Evolutionary conservation across 164 flowering plant species (phyloP).

Genomic region (Vitis cinerea): DNA sequence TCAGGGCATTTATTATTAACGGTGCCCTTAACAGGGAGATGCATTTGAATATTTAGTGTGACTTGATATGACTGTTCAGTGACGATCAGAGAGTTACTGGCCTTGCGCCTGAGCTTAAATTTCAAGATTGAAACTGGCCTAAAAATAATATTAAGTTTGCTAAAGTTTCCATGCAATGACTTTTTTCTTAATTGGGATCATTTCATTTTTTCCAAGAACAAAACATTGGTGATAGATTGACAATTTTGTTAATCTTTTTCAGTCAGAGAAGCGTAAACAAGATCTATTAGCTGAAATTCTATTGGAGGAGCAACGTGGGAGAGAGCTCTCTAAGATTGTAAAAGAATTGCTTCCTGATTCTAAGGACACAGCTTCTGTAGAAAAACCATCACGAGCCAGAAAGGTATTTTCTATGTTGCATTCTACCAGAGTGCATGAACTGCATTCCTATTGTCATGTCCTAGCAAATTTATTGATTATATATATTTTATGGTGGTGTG

Average conservation of each 20-base stretch:
- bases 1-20: too few species aligned
- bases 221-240: too few species aligned
- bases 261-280: constrained; percentile 81
- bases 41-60: too few species aligned
- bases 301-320: constrained; percentile 67
- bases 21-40: too few species aligned
- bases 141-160: not conserved
- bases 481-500: not conserved
- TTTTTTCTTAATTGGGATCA: not conserved
- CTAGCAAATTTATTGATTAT: not conserved
- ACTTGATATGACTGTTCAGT: too few species aligned
- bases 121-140: not conserved
- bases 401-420: constrained; percentile 43
- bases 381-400: constrained; percentile 46
- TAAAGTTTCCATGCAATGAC: not conserved
- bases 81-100: too few species aligned
- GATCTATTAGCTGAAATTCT: constrained; percentile 63
- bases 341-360: constrained; percentile 59
- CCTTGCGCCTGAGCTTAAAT: too few species aligned
- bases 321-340: constrained; percentile 61
- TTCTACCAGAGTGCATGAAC: not conserved
- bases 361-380: constrained; percentile 26
- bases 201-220: too few species aligned
- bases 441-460: constrained; percentile 1
- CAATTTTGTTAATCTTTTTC: constrained; percentile 5